Evolutionary conservation across 345 rosid species (phyloP).

Genomic region (thale cress (Arabidopsis thaliana)): TAIR10.1 NC_003075.7:8476001-8476500

Average conservation of each 20-base stretch:
- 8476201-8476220: constrained; percentile 65
- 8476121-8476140: constrained; percentile 88
- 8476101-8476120: constrained; percentile 99
- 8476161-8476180: constrained; percentile 92
- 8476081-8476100: constrained; percentile 97
- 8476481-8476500: constrained; percentile 71
- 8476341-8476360: constrained; percentile 62
- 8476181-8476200: constrained; percentile 64
- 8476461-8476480: constrained; percentile 66
- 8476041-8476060: constrained; percentile 99
- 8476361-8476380: constrained; percentile 67
- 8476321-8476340: constrained; percentile 55
- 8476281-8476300: constrained; percentile 63
- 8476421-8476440: constrained; percentile 67
- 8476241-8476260: constrained; percentile 42
- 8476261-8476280: constrained; percentile 44
- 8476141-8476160: constrained; percentile 83
- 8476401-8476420: constrained; percentile 64
- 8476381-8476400: constrained; percentile 73
- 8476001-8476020: constrained; percentile 98
- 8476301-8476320: constrained; percentile 43
- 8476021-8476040: constrained; percentile 98
- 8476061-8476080: constrained; percentile 95
- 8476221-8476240: constrained; percentile 55
- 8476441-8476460: constrained; percentile 64